Evolutionary conservation across 2,329 filamentous ascomycete species (phyloP).

Genomic region (Erysiphe pulchra): DNA sequence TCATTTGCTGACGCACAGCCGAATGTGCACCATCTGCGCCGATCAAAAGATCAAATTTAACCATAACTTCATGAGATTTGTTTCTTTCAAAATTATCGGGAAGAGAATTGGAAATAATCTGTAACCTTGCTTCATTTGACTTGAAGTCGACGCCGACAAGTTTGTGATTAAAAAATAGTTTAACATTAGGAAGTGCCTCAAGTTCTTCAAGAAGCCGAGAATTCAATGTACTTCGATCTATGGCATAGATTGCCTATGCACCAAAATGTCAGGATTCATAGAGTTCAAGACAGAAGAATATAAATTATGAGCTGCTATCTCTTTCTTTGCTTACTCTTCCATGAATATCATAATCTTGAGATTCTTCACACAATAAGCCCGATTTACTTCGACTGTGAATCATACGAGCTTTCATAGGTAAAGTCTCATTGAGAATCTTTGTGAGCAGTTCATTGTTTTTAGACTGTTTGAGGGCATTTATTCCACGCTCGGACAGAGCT

Average conservation of each 20-base stretch:
- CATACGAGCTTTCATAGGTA: slow-evolving; percentile 93
- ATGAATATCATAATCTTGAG: slow-evolving; percentile 79
- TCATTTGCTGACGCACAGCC: slow-evolving; percentile 69
- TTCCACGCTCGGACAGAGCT: slow-evolving; percentile 77
- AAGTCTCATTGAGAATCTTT: slow-evolving; percentile 48
- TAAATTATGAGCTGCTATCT: too few species aligned
- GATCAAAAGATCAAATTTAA: slow-evolving; percentile 77
- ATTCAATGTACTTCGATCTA: slow-evolving; percentile 67
- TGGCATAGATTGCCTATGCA: slow-evolving; percentile 50
- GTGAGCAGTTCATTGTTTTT: slow-evolving; percentile 42
- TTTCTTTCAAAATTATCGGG: slow-evolving; percentile 2
- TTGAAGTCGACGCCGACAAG: slow-evolving; percentile 73
- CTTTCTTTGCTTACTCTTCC: slow-evolving; percentile 34
- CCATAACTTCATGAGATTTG: slow-evolving; percentile 38
- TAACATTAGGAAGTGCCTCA: slow-evolving; percentile 67
- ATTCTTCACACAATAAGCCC: slow-evolving; percentile 44
- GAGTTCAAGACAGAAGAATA: not conserved
- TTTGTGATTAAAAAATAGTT: slow-evolving; percentile 80
- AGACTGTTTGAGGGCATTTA: slow-evolving; percentile 58
- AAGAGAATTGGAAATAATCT: slow-evolving; percentile 18
- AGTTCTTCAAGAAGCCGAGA: slow-evolving; percentile 61
- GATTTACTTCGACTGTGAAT: slow-evolving; percentile 48
- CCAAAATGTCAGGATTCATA: too few species aligned
- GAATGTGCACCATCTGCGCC: slow-evolving; percentile 92
- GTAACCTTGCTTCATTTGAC: slow-evolving; percentile 65